Evolutionary conservation across 1,284 basidiomycete species (phyloP).

Genomic region (Leccinum ponderosum): DNA sequence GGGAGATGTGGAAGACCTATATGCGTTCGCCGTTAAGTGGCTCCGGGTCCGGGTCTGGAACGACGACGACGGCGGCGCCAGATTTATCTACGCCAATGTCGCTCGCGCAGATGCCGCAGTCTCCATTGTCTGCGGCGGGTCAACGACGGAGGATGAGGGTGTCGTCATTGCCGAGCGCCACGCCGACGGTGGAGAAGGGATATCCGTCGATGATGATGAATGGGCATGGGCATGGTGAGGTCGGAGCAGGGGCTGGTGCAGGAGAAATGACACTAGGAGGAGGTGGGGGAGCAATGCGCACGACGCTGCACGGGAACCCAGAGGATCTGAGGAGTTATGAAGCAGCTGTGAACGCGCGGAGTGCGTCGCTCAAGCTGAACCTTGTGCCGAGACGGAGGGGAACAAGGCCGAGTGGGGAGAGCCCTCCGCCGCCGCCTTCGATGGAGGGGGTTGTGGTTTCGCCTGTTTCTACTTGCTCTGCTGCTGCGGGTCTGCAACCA

Average conservation of each 20-base stretch:
- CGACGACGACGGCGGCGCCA: slow-evolving; percentile 4
- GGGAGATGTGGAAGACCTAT: slow-evolving; percentile 75
- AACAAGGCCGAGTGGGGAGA: slow-evolving; percentile 11
- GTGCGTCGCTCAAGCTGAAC: slow-evolving; percentile 50
- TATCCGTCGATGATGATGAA: slow-evolving; percentile 15
- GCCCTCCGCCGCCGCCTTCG: slow-evolving; percentile 17
- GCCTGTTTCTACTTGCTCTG: background rate
- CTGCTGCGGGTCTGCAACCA: slow-evolving; percentile 10
- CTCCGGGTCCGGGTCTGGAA: background rate
- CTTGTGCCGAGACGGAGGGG: slow-evolving; percentile 31
- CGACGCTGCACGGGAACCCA: slow-evolving; percentile 42
- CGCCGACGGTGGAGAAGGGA: slow-evolving; percentile 45
- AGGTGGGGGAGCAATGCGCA: slow-evolving; percentile 23
- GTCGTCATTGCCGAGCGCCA: slow-evolving; percentile 66
- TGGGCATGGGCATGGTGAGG: slow-evolving; percentile 16
- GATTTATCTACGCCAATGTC: slow-evolving; percentile 7
- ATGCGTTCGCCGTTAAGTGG: slow-evolving; percentile 66
- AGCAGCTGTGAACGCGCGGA: slow-evolving; percentile 69
- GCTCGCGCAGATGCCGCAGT: slow-evolving; percentile 25
- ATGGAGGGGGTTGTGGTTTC: background rate
- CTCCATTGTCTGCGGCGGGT: slow-evolving; percentile 17
- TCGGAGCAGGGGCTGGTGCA: background rate
- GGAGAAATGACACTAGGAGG: background rate
- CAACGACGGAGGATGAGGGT: slow-evolving; percentile 52
- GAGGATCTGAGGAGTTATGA: slow-evolving; percentile 74